phyloP scores from a whole-genome alignment of 371 early-diverging fungal species.

The Rhizomucor pusillus region DNA sequence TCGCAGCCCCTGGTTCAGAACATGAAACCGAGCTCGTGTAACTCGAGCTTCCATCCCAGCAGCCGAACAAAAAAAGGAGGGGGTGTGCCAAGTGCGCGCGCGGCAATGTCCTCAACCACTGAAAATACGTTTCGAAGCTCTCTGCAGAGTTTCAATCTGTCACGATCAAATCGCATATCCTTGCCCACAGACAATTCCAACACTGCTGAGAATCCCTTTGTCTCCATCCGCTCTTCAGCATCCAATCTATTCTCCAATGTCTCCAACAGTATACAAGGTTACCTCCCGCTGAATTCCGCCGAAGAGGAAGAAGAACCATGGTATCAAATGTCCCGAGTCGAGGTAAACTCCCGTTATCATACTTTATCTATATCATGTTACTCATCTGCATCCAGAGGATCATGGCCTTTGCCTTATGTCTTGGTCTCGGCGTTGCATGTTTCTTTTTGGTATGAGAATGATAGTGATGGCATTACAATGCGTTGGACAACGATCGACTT shows the following conservation, averaged over 20 bases:
- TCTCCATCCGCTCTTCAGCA: conserved; percentile 36
- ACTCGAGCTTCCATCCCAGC: too few relatives aligned
- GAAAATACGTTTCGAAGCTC: conserved; percentile 39
- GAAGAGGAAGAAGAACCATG: conserved; percentile 52
- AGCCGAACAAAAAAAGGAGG: too few relatives aligned
- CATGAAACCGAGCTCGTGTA: too few relatives aligned
- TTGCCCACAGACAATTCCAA: conserved; percentile 15
- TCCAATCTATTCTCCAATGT: conserved; percentile 39
- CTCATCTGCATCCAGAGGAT: conserved; percentile 27
- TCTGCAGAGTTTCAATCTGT: conserved; percentile 37
- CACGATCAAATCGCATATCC: conserved; percentile 24
- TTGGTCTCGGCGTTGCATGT: conserved; percentile 46
- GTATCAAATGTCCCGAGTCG: conserved; percentile 50
- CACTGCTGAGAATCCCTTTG: conserved; percentile 16
- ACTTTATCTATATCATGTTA: not conserved
- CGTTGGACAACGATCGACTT: too few relatives aligned
- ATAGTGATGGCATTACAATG: too few relatives aligned
- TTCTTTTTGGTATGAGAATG: conserved; percentile 33
- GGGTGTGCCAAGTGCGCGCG: too few relatives aligned
- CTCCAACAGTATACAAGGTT: conserved; percentile 42
- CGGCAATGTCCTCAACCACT: too few relatives aligned
- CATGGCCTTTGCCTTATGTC: conserved; percentile 49
- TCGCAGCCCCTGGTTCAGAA: too few relatives aligned
- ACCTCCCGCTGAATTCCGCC: conserved; percentile 32
- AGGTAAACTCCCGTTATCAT: conserved; percentile 20